Base-by-base conservation (phyloP, 192 early-diverging fungal species). In the Entomortierella lignicola region DNA sequence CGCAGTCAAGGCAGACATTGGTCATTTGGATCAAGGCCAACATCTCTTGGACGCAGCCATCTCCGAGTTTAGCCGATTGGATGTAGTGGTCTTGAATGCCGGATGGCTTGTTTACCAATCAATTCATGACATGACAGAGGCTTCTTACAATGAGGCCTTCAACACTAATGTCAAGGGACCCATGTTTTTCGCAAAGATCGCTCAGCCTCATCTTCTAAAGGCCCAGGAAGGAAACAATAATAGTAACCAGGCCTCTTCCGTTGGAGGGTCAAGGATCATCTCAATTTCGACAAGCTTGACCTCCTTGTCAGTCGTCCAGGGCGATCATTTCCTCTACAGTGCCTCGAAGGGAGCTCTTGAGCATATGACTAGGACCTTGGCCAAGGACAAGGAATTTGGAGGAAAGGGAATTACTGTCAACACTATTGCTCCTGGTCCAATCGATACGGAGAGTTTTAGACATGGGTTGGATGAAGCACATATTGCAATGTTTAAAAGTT, bases 61-160 rank as follows among this genome's bases (percentile, higher is more conserved):
- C 48, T 66, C 87, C 55, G 84, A 27, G 2, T 77, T 68, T 63
- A 63, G 65, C 0, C 37, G 60, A 15, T 56, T 77, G n/a, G 72
- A 77, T 83, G 64, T 93, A 47, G 72, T 96, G 1, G 89, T 96
- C 82, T 95, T 95, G 85, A 96, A 96, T 62, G 95, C 95, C 6
- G 95, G 91, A 42, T 95, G 95, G 71, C 82, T 96, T 61, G 88
- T 94, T 37, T 93, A 94, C 86, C 90, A 92, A 82, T 86, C 92
- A 17, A 92, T 96, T 77, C 79, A 81, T 60, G 81, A 92, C 29
- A 90, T 94, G 30, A 92, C 94, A 13, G 92, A 92, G 77, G 84
- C 86, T 43, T 94, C 94, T 72, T 96, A 94, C 90, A 93, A 95
- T 79, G 71, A 94, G 44, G 92, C 95, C 15, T 90, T 93, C 70